Conservation (phyloP, 495 filamentous ascomycete species). For the Cudoniella acicularis region DNA sequence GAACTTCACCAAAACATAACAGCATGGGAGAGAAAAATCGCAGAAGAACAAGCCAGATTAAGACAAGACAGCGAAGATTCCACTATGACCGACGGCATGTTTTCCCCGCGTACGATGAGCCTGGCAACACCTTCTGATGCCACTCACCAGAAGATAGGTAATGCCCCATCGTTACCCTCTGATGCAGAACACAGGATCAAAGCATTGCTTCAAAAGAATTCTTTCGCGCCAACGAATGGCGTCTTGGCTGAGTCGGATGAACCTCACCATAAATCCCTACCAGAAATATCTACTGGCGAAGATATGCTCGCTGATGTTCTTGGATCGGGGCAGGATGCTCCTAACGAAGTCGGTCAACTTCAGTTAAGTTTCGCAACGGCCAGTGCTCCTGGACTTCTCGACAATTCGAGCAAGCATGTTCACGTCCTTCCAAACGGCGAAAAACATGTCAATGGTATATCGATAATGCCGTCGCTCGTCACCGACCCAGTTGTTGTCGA, state of each 20-base stretch:
- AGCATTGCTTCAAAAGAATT: constrained; percentile 14
- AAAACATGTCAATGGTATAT: constrained; percentile 8
- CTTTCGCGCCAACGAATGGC: constrained; percentile 17
- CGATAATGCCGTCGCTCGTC: constrained; percentile 10
- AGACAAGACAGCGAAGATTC: constrained; percentile 27
- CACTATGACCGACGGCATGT: constrained; percentile 29
- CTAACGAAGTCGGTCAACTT: constrained; percentile 2
- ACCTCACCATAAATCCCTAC: constrained; percentile 2
- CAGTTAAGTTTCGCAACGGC: constrained; percentile 18
- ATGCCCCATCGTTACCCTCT: constrained; percentile 2
- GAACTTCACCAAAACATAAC: constrained; percentile 73
- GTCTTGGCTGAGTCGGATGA: constrained; percentile 8
- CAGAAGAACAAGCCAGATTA: constrained; percentile 43
- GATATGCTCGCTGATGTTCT: not conserved
- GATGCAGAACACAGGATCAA: constrained; percentile 16
- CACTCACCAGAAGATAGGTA: constrained; percentile 27
- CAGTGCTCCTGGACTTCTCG: constrained; percentile 11
- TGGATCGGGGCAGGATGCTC: not conserved
- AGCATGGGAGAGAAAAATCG: constrained; percentile 65
- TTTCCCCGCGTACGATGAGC: constrained; percentile 38
- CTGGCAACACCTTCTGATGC: constrained; percentile 28
- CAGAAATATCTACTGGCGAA: constrained; percentile 7
- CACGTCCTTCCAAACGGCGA: constrained; percentile 2
- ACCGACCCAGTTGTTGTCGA: constrained; percentile 17
- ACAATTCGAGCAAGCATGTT: constrained; percentile 9